These are phyloP conservation scores for Epichloe hybrida DNA, from an alignment of 2,329 filamentous ascomycete species.

Conservation along the genomic window DNA sequence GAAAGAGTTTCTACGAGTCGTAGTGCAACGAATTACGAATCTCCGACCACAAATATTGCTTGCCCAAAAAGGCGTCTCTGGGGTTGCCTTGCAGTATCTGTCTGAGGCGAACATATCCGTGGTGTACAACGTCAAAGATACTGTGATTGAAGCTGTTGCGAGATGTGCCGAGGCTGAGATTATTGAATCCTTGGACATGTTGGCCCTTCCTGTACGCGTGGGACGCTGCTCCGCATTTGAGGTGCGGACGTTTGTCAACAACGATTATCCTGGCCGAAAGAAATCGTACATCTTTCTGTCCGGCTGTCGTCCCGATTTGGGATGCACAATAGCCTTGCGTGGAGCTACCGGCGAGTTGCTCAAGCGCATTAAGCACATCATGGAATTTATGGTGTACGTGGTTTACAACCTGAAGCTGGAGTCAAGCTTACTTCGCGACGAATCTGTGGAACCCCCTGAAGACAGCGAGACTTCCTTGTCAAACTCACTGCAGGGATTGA, in stretches of 20 bases:
- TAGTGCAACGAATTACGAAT: conserved; percentile 82
- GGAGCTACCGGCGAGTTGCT: conserved; percentile 62
- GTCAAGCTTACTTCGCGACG: conserved; percentile 85
- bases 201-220: conserved; percentile 58
- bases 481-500: conserved; percentile 26
- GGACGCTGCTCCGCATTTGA: conserved; percentile 81
- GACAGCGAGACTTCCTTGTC: conserved; percentile 32
- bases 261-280: conserved; percentile 56
- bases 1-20: conserved; percentile 79
- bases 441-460: conserved; percentile 71
- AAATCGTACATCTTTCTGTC: conserved; percentile 96
- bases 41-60: conserved; percentile 74
- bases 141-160: conserved; percentile 88
- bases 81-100: conserved; percentile 76
- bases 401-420: conserved; percentile 96
- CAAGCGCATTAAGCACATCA: conserved; percentile 75
- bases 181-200: conserved; percentile 89
- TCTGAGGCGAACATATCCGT: conserved; percentile 84
- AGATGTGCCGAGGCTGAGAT: conserved; percentile 84
- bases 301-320: conserved; percentile 76
- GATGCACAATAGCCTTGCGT: conserved; percentile 85
- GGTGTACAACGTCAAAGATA: conserved; percentile 91
- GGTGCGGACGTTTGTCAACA: conserved; percentile 86
- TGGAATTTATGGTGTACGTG: conserved; percentile 98
- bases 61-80: conserved; percentile 91